Base-by-base conservation (phyloP, 2,329 filamentous ascomycete genomes). In the Ophiostoma fasciatum region DNA sequence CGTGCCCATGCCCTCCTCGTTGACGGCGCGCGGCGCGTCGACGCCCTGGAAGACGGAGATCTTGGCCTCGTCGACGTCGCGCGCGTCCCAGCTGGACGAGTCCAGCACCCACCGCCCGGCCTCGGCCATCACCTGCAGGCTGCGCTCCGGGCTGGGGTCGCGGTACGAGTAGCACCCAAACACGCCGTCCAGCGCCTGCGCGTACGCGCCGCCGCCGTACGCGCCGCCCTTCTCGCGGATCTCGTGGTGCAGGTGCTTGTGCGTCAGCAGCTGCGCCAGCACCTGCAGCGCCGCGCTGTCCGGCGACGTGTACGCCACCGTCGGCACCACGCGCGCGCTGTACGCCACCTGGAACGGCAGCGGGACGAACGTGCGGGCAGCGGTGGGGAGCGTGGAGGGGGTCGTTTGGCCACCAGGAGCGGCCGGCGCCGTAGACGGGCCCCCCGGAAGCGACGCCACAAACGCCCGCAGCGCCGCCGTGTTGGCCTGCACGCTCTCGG, bases 281-380 rank as follows among this genome's bases (percentile, higher is more conserved):
- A 96, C 80, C 49, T 88, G 84, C 13, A 96, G 74, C 1, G 85
- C 71, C 1, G 90, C 83, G 28, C 81, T 77, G 35, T 80, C 69
- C 0, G 75, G 56, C 29, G 82, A 73, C 4, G 74, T 78, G 57
- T 94, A 98, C 0, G 87, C 82, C 0, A 81, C 79, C 1, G 88
- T 93, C 7, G 82, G 77, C 12, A 94, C 60, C 14, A 84, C 79
- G 30, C 90, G 67, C 13, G 78, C 81, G 7, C 88, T 84, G 53
- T 96, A 96, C 54, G 93, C 94, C 23, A 98, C 90, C 58, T 98
- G 90, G 58, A 94, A 98, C 1, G 90, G 90, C 14, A 98, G 67
- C 18, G 88, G 80, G 59, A 93, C 96, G 59, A 96, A 92, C 0
- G 84, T 78, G 54, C 85, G 90, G 22, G 22, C 5, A 11, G 22